A percentile compares a stretch with the other conserved stretches of the same genome.
phyloP scores from a whole-genome alignment of 2,329 filamentous ascomycete genomes.

The Dactylonectria estremocensis region DNA sequence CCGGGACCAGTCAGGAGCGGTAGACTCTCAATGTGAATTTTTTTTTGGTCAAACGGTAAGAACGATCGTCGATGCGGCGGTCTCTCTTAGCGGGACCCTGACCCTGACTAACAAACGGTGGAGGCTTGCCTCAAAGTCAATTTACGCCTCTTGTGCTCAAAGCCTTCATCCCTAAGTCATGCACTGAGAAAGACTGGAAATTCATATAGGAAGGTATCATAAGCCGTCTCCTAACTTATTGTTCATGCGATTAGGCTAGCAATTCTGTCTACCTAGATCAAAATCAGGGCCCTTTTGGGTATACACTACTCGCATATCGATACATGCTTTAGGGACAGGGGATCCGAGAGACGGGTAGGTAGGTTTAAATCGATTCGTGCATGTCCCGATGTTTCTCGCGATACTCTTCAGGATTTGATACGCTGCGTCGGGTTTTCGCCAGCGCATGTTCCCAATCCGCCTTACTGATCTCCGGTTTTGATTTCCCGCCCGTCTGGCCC shows the following conservation, averaged over 20 bases:
- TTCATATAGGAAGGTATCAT: background rate
- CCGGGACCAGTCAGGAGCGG: constrained; percentile 26
- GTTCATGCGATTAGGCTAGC: too few species aligned
- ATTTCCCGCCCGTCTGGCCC: constrained; percentile 47
- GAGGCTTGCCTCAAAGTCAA: background rate
- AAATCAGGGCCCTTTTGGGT: too few species aligned
- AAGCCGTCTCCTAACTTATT: too few species aligned
- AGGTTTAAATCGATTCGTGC: constrained; percentile 26
- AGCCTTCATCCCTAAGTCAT: background rate
- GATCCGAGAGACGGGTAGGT: background rate
- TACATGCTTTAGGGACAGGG: too few species aligned
- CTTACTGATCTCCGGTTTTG: constrained; percentile 42
- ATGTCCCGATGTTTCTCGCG: constrained; percentile 49
- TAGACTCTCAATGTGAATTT: background rate
- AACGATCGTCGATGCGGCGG: background rate
- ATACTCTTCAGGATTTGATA: constrained; percentile 63
- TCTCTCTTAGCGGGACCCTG: background rate
- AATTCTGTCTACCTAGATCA: too few species aligned
- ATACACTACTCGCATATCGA: too few species aligned
- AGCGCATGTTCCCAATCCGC: constrained; percentile 70
- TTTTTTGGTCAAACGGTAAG: background rate
- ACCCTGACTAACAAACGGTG: background rate
- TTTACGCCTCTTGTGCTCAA: background rate
- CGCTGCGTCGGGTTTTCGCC: constrained; percentile 64
- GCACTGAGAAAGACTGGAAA: background rate